A percentile compares a stretch with the other conserved stretches of the same genome.
Conservation (phyloP, 768 basidiomycete genomes). For the Cyathus striatus region DNA sequence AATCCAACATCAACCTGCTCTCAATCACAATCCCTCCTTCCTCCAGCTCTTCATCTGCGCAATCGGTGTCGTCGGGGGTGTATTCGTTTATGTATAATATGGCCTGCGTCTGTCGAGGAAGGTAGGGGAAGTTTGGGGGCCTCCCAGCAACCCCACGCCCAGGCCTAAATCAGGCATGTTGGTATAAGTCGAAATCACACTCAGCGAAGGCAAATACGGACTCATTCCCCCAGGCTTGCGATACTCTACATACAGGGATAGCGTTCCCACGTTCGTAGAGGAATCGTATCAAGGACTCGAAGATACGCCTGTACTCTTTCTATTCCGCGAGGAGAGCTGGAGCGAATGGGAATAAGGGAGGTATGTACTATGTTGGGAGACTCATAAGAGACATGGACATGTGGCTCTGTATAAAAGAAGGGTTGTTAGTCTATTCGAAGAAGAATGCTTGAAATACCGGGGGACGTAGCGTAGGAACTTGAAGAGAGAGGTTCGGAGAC, state of each 20-base stretch:
- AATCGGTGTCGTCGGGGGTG: too few species aligned
- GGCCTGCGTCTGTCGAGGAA: too few species aligned
- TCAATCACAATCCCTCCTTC: too few species aligned
- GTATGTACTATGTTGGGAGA: too few species aligned
- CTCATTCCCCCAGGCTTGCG: conserved; percentile 22
- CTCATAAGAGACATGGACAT: too few species aligned
- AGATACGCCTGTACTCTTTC: conserved; percentile 45
- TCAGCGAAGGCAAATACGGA: background rate
- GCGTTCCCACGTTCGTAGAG: conserved; percentile 31
- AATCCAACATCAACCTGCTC: too few species aligned
- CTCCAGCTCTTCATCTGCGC: too few species aligned
- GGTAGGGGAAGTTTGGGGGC: too few species aligned
- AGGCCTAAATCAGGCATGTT: background rate
- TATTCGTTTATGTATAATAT: too few species aligned
- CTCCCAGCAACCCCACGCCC: background rate
- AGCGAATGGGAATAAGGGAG: too few species aligned
- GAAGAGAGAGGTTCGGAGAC: conserved; percentile 69
- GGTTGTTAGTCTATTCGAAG: too few species aligned
- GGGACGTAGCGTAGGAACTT: conserved; percentile 62
- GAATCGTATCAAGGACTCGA: conserved; percentile 60
- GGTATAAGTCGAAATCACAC: background rate
- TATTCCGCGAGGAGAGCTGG: conserved; percentile 53
- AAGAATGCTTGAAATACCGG: too few species aligned
- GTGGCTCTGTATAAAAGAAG: conserved; percentile 66
- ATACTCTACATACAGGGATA: conserved; percentile 25